Percentiles rank a stretch among this genome's conserved stretches.
Evolutionary conservation across 192 early-diverging fungal species (phyloP).

Genomic region (Umbelopsis sp.): DNA sequence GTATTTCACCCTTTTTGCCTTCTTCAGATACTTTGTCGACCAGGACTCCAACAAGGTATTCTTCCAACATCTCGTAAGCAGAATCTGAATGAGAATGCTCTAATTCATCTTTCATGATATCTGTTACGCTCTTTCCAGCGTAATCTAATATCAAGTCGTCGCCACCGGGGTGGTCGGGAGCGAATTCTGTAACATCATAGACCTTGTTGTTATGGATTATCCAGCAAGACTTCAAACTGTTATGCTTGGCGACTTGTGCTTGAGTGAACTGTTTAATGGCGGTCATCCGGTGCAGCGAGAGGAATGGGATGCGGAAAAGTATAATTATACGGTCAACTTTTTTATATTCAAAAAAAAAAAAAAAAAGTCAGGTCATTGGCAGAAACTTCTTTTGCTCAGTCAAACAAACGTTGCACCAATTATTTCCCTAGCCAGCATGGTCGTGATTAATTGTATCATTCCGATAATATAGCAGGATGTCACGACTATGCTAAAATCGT

Average conservation of each 20-base stretch:
- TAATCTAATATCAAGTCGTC: conserved; percentile 86
- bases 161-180: conserved; percentile 92
- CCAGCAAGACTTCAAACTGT: conserved; percentile 76
- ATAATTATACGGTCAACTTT: no score
- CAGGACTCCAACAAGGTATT: conserved; percentile 74
- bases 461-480: no score
- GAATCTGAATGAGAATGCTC: conserved; percentile 80
- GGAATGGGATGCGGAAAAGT: neutral
- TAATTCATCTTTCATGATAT: conserved; percentile 74
- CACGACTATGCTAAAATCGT: no score
- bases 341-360: neutral
- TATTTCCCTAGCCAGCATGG: neutral
- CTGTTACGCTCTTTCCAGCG: conserved; percentile 84
- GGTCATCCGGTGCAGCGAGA: neutral
- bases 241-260: conserved; percentile 76
- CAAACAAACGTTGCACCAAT: neutral
- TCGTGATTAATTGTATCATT: no score
- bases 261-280: conserved; percentile 37
- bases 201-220: conserved; percentile 78
- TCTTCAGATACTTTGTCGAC: conserved; percentile 11
- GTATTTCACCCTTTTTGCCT: conserved; percentile 10
- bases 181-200: conserved; percentile 88
- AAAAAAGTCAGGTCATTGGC: conserved; percentile 6
- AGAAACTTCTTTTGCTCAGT: neutral
- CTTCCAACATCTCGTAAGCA: conserved; percentile 86